These are phyloP conservation scores for Chrysophaeum taylorii DNA, from an alignment of 352 stramenopile genomes.

Conservation along the genomic window DNA sequence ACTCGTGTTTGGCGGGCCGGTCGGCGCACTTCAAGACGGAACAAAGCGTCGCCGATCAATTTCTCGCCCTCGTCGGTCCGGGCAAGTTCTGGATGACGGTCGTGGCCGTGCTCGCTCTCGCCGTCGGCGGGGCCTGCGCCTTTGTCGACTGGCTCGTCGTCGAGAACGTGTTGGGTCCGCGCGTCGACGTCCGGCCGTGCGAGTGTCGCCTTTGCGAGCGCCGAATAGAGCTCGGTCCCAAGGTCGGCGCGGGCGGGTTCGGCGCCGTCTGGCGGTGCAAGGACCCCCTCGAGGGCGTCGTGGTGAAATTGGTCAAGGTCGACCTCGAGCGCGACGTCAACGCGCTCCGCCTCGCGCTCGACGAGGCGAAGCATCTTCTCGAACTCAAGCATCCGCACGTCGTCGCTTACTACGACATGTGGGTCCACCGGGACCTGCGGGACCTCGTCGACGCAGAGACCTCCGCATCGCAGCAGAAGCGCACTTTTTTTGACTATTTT, in stretches of 20 bases:
- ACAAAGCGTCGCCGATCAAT: background rate
- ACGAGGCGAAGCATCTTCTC: conserved; percentile 3
- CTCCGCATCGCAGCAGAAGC: background rate
- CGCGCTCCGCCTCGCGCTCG: background rate
- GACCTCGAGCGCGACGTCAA: conserved; percentile 2
- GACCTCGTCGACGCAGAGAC: background rate
- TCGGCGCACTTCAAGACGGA: background rate
- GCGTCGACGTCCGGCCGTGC: background rate
- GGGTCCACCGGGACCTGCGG: background rate
- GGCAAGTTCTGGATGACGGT: background rate
- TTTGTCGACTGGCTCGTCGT: background rate
- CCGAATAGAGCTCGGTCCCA: background rate
- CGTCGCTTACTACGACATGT: conserved; percentile 15
- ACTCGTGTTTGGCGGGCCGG: background rate
- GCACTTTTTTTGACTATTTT: background rate
- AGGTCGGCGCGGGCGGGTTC: background rate
- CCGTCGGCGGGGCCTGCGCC: background rate
- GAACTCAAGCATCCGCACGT: background rate
- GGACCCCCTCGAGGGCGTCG: background rate
- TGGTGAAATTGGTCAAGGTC: conserved; percentile 1
- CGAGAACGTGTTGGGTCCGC: background rate
- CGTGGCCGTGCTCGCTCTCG: background rate
- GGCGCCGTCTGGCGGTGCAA: conserved; percentile 1
- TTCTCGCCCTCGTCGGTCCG: background rate
- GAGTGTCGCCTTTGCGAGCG: conserved; percentile 3